These are phyloP conservation scores for Aristolochia fimbriata DNA, from an alignment of 164 flowering plant species.

Conservation along the genomic window DNA sequence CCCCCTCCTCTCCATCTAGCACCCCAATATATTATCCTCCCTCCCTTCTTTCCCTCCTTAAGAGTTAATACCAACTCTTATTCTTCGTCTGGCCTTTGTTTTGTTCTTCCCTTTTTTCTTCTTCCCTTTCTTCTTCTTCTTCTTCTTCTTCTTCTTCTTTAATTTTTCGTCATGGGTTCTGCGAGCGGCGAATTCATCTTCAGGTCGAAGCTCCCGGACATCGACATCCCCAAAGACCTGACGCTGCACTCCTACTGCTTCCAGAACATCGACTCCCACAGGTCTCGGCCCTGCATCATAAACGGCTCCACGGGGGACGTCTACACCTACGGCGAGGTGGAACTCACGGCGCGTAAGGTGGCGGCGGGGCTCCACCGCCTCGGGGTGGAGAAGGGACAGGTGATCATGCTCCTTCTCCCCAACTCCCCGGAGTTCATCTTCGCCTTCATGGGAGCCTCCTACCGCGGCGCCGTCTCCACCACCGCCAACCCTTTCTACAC, in stretches of 20 bases:
- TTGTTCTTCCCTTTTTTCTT: too few relatives aligned
- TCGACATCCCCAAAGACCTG: conserved; percentile 67
- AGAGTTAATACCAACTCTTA: background rate
- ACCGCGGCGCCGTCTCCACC: conserved; percentile 54
- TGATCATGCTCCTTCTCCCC: conserved; percentile 72
- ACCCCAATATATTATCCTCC: background rate
- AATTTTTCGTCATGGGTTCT: background rate
- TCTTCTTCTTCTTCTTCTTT: too few relatives aligned
- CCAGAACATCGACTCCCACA: conserved; percentile 42
- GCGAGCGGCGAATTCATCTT: conserved; percentile 37
- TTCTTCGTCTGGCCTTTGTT: too few relatives aligned
- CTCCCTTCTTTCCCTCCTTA: background rate
- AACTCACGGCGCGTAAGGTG: conserved; percentile 41
- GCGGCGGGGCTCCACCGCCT: conserved; percentile 52
- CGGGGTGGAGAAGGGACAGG: conserved; percentile 54
- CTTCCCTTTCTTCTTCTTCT: too few relatives aligned
- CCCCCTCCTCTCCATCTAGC: background rate
- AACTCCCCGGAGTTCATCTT: conserved; percentile 73
- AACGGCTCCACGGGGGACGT: conserved; percentile 48
- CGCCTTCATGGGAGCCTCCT: conserved; percentile 78
- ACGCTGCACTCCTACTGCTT: conserved; percentile 78
- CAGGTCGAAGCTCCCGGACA: conserved; percentile 81
- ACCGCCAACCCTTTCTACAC: conserved; percentile 86
- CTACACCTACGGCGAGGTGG: conserved; percentile 53
- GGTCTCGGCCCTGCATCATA: conserved; percentile 56